phyloP scores from a whole-genome alignment of 2,329 filamentous ascomycete species.

The Byssothecium circinans region DNA sequence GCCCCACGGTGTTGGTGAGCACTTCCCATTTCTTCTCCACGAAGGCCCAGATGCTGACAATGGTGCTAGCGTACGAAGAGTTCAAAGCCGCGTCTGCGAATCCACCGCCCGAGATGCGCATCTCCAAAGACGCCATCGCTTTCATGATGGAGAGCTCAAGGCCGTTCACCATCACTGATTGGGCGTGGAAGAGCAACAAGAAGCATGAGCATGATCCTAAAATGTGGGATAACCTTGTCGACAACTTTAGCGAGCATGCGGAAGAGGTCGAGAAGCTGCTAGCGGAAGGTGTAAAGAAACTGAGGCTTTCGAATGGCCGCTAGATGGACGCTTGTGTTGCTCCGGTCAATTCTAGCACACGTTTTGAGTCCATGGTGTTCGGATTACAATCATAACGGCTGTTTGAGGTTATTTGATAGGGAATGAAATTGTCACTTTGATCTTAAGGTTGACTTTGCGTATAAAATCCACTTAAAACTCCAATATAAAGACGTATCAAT shows the following conservation, averaged over 20 bases:
- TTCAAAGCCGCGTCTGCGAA: conserved; percentile 59
- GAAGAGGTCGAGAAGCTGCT: conserved; percentile 53
- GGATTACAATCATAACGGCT: no score
- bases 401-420: no score
- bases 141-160: conserved; percentile 63
- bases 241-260: conserved; percentile 53
- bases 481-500: no score
- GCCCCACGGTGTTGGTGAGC: conserved; percentile 57
- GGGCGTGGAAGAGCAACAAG: conserved; percentile 43
- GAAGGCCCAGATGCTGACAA: no score
- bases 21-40: no score
- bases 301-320: conserved; percentile 9
- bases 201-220: conserved; percentile 50
- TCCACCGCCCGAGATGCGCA: conserved; percentile 42
- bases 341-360: no score
- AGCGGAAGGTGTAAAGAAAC: conserved; percentile 33
- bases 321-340: neutral
- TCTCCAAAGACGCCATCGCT: conserved; percentile 58
- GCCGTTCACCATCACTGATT: conserved; percentile 42
- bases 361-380: no score
- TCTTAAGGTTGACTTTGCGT: no score
- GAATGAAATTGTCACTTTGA: no score
- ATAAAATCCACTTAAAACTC: no score
- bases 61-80: conserved; percentile 53
- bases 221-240: conserved; percentile 58